Evolutionary conservation across 2,329 filamentous ascomycete genomes (phyloP).

Genomic region (Penicillium frequentans): DNA sequence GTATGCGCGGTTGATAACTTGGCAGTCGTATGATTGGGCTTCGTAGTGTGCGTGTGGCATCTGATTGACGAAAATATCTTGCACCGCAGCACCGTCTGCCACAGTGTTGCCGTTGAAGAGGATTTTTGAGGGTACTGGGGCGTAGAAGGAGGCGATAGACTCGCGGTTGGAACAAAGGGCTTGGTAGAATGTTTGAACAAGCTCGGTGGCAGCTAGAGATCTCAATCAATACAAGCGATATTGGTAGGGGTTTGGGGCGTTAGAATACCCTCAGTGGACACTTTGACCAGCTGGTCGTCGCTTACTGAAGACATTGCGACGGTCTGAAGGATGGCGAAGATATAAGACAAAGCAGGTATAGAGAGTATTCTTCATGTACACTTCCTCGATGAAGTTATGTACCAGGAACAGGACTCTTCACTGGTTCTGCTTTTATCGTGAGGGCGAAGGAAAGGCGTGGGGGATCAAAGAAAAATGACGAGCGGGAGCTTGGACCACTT

Average conservation of each 20-base stretch:
- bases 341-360: not conserved
- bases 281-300: slow-evolving; percentile 40
- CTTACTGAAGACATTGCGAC: slow-evolving; percentile 32
- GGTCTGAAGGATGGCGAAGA: not conserved
- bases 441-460: not conserved
- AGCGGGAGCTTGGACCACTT: slow-evolving; percentile 38
- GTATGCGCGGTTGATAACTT: slow-evolving; percentile 72
- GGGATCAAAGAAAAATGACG: slow-evolving; percentile 21
- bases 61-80: slow-evolving; percentile 67
- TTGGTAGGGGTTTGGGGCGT: not conserved
- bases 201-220: slow-evolving; percentile 64
- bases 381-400: not conserved
- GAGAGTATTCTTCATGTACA: not conserved
- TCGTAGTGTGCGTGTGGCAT: slow-evolving; percentile 67
- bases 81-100: slow-evolving; percentile 63
- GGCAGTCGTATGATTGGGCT: slow-evolving; percentile 72
- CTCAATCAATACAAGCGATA: not conserved
- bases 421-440: not conserved
- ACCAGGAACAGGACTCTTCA: not conserved
- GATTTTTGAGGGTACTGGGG: slow-evolving; percentile 62
- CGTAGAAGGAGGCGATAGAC: slow-evolving; percentile 69
- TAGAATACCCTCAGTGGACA: slow-evolving; percentile 44
- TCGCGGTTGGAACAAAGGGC: slow-evolving; percentile 63
- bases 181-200: slow-evolving; percentile 73
- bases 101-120: slow-evolving; percentile 75